phyloP scores from a whole-genome alignment of 495 filamentous ascomycete genomes.

The Hypoxylon rickii region DNA sequence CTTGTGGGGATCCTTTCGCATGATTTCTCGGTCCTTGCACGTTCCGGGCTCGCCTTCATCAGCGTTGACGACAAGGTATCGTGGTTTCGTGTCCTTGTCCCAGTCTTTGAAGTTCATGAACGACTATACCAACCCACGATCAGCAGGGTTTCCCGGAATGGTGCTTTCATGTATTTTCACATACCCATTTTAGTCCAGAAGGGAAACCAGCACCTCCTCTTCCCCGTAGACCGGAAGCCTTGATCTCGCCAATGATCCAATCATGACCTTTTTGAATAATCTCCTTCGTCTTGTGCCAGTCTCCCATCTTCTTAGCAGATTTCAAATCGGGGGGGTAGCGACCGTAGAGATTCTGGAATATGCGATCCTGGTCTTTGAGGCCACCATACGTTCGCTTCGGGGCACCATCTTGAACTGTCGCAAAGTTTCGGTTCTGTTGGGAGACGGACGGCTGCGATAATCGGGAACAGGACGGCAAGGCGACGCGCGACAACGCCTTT shows the following conservation, averaged over 20 bases:
- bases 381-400: constrained; percentile 81
- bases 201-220: constrained; percentile 98
- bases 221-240: constrained; percentile 91
- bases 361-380: constrained; percentile 91
- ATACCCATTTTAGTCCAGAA: constrained; percentile 98
- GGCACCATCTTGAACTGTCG: constrained; percentile 82
- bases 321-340: constrained; percentile 89
- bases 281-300: constrained; percentile 99
- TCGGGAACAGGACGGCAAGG: constrained; percentile 40
- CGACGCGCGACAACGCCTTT: constrained; percentile 46
- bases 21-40: constrained; percentile 99
- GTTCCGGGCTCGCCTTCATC: constrained; percentile 99
- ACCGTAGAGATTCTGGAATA: constrained; percentile 97
- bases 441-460: constrained; percentile 52
- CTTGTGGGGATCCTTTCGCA: constrained; percentile 99
- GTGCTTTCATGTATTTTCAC: constrained; percentile 17
- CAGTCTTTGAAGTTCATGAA: constrained; percentile 99
- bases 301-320: constrained; percentile 95
- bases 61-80: constrained; percentile 96
- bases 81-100: constrained; percentile 96
- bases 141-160: constrained; percentile 20
- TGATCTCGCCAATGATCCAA: constrained; percentile 97
- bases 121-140: constrained; percentile 60
- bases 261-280: constrained; percentile 96
- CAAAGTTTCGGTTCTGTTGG: constrained; percentile 59